phyloP scores from a whole-genome alignment of 2,329 filamentous ascomycete genomes.

The Stagonosporopsis rhizophila region DNA sequence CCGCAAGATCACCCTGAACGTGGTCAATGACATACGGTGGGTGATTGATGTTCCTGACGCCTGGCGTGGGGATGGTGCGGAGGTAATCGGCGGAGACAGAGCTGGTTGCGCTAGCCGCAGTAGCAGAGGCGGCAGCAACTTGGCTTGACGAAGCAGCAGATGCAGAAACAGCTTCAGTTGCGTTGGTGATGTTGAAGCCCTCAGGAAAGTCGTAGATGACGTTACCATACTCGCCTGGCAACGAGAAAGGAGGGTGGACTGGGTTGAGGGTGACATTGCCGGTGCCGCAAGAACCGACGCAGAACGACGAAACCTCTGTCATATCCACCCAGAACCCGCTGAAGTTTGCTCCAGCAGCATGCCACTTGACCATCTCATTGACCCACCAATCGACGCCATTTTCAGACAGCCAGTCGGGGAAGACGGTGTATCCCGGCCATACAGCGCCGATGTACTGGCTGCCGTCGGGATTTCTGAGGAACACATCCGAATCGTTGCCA shows the following conservation, averaged over 20 bases:
- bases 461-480: slow-evolving; percentile 62
- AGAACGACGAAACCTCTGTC: slow-evolving; percentile 69
- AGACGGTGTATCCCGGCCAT: slow-evolving; percentile 67
- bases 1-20: slow-evolving; percentile 73
- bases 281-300: slow-evolving; percentile 74
- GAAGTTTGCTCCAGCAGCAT: slow-evolving; percentile 39
- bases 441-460: slow-evolving; percentile 63
- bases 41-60: slow-evolving; percentile 71
- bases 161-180: slow-evolving; percentile 69
- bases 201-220: slow-evolving; percentile 70
- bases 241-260: slow-evolving; percentile 68
- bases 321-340: slow-evolving; percentile 68
- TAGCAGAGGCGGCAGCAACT: slow-evolving; percentile 48
- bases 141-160: slow-evolving; percentile 63
- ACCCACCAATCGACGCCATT: slow-evolving; percentile 67
- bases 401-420: slow-evolving; percentile 66
- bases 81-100: slow-evolving; percentile 56
- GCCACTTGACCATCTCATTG: slow-evolving; percentile 59
- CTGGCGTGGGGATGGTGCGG: slow-evolving; percentile 67
- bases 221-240: slow-evolving; percentile 70
- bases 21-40: slow-evolving; percentile 82
- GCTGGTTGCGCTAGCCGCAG: slow-evolving; percentile 26
- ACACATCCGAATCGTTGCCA: slow-evolving; percentile 58
- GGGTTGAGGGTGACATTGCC: slow-evolving; percentile 71
- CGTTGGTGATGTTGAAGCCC: slow-evolving; percentile 72